phyloP scores from a whole-genome alignment of 1,139 yeast species.

The Meyerozyma elateridarum region DNA sequence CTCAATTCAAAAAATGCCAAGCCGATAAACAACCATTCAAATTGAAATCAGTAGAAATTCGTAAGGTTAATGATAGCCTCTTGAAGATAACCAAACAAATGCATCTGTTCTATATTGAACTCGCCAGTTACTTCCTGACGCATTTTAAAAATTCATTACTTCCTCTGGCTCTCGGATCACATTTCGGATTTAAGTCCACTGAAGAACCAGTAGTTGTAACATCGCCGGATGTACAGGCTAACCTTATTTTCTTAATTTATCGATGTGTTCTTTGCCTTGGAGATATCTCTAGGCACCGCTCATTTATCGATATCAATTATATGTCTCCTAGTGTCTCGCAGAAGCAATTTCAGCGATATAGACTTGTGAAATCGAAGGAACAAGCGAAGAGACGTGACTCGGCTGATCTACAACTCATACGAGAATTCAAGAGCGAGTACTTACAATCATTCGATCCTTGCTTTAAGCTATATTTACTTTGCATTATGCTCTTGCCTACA shows the following conservation, averaged over 20 bases:
- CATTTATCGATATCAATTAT: constrained; percentile 40
- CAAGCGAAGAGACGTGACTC: constrained; percentile 9
- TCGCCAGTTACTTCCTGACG: constrained; percentile 34
- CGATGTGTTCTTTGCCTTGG: constrained; percentile 56
- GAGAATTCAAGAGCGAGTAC: neutral
- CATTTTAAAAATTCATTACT: constrained; percentile 30
- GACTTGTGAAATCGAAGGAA: constrained; percentile 33
- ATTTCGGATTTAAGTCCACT: constrained; percentile 19
- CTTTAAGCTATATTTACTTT: constrained; percentile 44
- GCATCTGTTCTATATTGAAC: constrained; percentile 40
- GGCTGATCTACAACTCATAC: constrained; percentile 7
- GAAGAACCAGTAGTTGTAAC: constrained; percentile 14
- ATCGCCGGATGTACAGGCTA: constrained; percentile 28
- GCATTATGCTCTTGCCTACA: constrained; percentile 56
- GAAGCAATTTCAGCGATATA: constrained; percentile 30
- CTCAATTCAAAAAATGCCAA: constrained; percentile 13
- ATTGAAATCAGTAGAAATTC: constrained; percentile 46
- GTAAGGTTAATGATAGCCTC: constrained; percentile 51
- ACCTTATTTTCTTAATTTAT: constrained; percentile 47
- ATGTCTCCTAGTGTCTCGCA: constrained; percentile 32
- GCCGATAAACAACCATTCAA: constrained; percentile 15
- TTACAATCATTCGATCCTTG: constrained; percentile 24
- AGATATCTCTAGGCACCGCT: constrained; percentile 54
- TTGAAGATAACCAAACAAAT: constrained; percentile 44
- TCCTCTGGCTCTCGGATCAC: constrained; percentile 23